These are phyloP conservation scores for Trypethelium eluteriae DNA, from an alignment of 495 filamentous ascomycete species.

Conservation along the genomic window DNA sequence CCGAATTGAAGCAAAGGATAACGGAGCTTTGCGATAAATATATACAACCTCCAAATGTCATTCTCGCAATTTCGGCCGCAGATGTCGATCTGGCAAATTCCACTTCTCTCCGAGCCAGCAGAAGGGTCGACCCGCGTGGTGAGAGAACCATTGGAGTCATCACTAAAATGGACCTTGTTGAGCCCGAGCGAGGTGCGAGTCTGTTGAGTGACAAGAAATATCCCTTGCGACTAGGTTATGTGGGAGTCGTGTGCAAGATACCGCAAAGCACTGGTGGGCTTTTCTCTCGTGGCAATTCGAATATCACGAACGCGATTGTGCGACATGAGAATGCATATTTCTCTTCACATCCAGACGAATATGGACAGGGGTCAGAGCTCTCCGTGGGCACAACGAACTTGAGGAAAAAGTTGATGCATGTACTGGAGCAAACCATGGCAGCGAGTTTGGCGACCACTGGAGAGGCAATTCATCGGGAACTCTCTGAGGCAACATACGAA, in stretches of 20 bases:
- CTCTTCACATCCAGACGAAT: conserved; percentile 70
- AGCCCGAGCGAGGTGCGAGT: conserved; percentile 64
- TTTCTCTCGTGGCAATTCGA: conserved; percentile 76
- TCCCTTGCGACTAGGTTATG: conserved; percentile 89
- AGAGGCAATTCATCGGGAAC: conserved; percentile 86
- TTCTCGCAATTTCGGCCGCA: conserved; percentile 92
- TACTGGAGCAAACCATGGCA: conserved; percentile 95
- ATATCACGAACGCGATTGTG: conserved; percentile 70
- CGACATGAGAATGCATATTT: conserved; percentile 89
- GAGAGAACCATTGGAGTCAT: conserved; percentile 96
- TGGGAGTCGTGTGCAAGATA: conserved; percentile 82
- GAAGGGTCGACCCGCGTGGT: conserved; percentile 85
- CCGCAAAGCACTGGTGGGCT: conserved; percentile 62
- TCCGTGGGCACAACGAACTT: conserved; percentile 77
- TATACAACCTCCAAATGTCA: conserved; percentile 91
- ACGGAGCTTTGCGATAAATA: conserved; percentile 96
- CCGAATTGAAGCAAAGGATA: conserved; percentile 92
- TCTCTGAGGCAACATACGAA: conserved; percentile 95
- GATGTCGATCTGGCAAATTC: conserved; percentile 97
- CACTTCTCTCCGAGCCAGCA: conserved; percentile 80
- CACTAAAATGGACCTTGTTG: conserved; percentile 98
- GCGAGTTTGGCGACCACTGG: conserved; percentile 77
- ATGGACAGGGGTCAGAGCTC: conserved; percentile 61
- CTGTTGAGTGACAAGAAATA: conserved; percentile 88
- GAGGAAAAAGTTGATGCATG: conserved; percentile 91